Evolutionary conservation across 2,329 filamentous ascomycete genomes (phyloP).

Genomic region (Fusarium sp.): DNA sequence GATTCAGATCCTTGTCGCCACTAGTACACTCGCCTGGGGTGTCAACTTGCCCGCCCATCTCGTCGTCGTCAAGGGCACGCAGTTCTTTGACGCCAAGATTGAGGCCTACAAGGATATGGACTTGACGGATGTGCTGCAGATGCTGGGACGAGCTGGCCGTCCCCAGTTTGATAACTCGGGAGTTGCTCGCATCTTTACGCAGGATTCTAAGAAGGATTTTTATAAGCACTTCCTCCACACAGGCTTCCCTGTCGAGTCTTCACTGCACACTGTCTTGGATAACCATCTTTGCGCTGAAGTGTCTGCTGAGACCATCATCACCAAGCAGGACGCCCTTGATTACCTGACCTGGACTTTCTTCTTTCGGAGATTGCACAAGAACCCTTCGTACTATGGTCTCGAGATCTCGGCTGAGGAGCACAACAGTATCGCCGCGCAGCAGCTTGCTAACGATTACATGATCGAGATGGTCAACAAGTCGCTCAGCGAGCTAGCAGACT

Average conservation of each 20-base stretch:
- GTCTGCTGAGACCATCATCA: constrained; percentile 90
- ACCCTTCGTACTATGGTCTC: constrained; percentile 96
- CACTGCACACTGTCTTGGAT: constrained; percentile 93
- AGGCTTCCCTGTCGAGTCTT: constrained; percentile 97
- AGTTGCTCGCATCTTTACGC: constrained; percentile 96
- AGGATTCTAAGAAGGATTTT: constrained; percentile 97
- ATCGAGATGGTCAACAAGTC: constrained; percentile 91
- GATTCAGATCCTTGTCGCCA: constrained; percentile 96
- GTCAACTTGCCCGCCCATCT: constrained; percentile 97
- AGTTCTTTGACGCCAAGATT: constrained; percentile 97
- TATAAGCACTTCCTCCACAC: constrained; percentile 99
- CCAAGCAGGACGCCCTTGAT: constrained; percentile 96
- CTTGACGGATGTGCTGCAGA: constrained; percentile 95
- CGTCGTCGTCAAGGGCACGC: constrained; percentile 97
- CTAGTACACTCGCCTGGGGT: constrained; percentile 96
- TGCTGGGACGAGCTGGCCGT: constrained; percentile 94
- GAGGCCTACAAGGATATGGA: constrained; percentile 99
- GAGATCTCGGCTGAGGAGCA: constrained; percentile 94
- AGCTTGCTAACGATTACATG: constrained; percentile 94
- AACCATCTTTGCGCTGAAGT: constrained; percentile 97
- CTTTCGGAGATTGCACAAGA: constrained; percentile 97
- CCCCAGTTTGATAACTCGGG: constrained; percentile 97
- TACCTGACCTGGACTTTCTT: constrained; percentile 99
- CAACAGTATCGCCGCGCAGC: constrained; percentile 86
- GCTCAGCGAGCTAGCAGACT: constrained; percentile 82